Conservation (phyloP, 2,329 filamentous ascomycete genomes). For the Xylaria sp. region DNA sequence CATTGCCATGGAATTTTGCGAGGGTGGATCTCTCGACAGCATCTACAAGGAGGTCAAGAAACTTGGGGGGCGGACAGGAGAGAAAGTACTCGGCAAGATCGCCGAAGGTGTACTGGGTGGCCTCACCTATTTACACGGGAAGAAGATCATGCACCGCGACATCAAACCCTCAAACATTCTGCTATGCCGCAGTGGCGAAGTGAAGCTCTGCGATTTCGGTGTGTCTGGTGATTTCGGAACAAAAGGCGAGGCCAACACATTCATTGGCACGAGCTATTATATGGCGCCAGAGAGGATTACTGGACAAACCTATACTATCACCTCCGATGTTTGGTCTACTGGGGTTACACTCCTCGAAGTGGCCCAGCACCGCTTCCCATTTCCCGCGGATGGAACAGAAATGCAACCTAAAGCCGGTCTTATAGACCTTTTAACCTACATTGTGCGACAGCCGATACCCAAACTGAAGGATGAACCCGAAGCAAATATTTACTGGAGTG, state of each 20-base stretch:
- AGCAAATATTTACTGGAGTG: conserved; percentile 91
- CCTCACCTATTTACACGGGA: conserved; percentile 91
- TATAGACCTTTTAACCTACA: conserved; percentile 96
- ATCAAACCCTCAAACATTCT: conserved; percentile 99
- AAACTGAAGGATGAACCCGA: conserved; percentile 95
- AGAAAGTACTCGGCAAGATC: conserved; percentile 97
- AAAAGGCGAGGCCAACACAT: conserved; percentile 98
- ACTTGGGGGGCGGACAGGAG: conserved; percentile 90
- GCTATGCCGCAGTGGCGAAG: conserved; percentile 88
- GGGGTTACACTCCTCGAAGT: conserved; percentile 98
- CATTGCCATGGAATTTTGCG: conserved; percentile 99
- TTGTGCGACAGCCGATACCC: conserved; percentile 93
- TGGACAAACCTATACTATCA: conserved; percentile 97
- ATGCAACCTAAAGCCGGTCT: conserved; percentile 92
- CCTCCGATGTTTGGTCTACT: conserved; percentile 97
- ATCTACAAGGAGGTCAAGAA: conserved; percentile 98
- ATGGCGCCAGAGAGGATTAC: conserved; percentile 99
- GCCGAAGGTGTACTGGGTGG: conserved; percentile 94
- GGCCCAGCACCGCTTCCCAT: conserved; percentile 98
- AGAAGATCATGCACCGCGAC: conserved; percentile 98
- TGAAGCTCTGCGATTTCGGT: conserved; percentile 98
- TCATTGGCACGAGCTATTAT: conserved; percentile 98
- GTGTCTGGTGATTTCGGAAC: conserved; percentile 98
- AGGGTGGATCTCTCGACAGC: conserved; percentile 93
- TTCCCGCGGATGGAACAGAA: conserved; percentile 95